Evolutionary conservation across 257 asterid species (phyloP), one percentile per base, ranked within the genome.

Genomic region (Anisodus acutangulus): DNA sequence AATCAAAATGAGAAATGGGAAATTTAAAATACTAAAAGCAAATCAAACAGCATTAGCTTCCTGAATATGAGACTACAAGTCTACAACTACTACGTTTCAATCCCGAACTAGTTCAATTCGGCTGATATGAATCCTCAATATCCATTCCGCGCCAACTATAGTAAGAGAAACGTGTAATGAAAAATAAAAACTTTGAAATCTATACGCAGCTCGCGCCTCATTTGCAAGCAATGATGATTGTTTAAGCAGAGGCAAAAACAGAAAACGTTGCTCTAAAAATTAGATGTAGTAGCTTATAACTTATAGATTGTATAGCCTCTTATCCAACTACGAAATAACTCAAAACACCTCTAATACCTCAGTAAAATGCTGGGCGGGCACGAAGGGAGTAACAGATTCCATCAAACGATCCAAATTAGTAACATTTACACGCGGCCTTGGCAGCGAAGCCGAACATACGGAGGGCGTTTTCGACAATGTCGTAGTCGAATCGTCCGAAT

Each of bases 381-480:
- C 83, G 43, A 72, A 86, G 2, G 96, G 95, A 85, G 95, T 86
- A 54, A 93, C 93, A 31, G 98, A 88, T 59, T 91, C 93, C 90
- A 92, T 85, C 86, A 94, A 86, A 15, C 95, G 93, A 87, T 92
- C 98, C 55, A 94, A 89, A 90, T 95, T 92, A 2, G 97, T 90
- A n/a, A 83, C 81, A 64, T 78, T 85, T 82, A 55, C 9, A 6
- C 82, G 78, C 82, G 83, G 85, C 83, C n/a, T 64, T 9, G 89
- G 87, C 9, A 90, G 76, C 8, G 86, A 31, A 31, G 35, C 35
- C 35, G 35, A 31, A 31, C 35, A 31, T 31, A 31, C 35, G 35
- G 35, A 67, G 17, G 87, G 85, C 88, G 87, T 89, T 39, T 84
- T 87, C 15, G 91, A 45, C 88, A 91, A 89, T 90, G 97, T 85